Evolutionary conservation across 2,329 filamentous ascomycete species (phyloP).

Genomic region (Fusarium agapanthi): DNA sequence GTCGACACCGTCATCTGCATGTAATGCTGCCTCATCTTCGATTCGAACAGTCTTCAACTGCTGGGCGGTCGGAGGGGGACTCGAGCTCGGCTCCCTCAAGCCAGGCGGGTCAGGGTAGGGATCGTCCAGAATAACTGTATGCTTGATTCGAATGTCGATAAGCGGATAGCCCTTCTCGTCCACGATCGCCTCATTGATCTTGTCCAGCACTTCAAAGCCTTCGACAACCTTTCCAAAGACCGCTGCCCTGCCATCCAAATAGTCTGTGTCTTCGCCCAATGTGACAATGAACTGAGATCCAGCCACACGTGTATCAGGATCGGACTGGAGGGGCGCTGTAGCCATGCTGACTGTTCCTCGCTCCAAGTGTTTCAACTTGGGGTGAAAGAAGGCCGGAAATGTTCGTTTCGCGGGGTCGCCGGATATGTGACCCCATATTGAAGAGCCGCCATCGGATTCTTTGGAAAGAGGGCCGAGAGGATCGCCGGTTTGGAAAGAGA

Average conservation of each 20-base stretch:
- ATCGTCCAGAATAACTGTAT: constrained; percentile 91
- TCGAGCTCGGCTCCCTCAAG: constrained; percentile 78
- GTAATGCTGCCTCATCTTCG: constrained; percentile 84
- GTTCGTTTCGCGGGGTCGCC: constrained; percentile 73
- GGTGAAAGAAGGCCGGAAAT: constrained; percentile 85
- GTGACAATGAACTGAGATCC: constrained; percentile 96
- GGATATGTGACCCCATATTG: constrained; percentile 87
- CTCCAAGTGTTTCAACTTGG: constrained; percentile 87
- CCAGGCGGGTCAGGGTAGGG: constrained; percentile 85
- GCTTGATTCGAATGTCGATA: constrained; percentile 93
- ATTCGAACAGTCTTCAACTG: constrained; percentile 94
- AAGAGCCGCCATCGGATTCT: constrained; percentile 90
- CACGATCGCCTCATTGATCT: constrained; percentile 89
- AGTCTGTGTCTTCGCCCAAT: constrained; percentile 87
- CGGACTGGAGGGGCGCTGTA: constrained; percentile 78
- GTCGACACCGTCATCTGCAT: constrained; percentile 74
- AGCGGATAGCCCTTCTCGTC: constrained; percentile 87
- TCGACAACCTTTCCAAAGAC: constrained; percentile 96
- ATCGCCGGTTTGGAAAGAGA: constrained; percentile 96
- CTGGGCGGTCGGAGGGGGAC: constrained; percentile 81
- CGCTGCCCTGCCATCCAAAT: constrained; percentile 90
- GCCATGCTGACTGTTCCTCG: constrained; percentile 97
- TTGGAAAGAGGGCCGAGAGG: constrained; percentile 86
- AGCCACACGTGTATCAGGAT: constrained; percentile 83
- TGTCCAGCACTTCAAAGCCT: constrained; percentile 92